Base-by-base conservation (phyloP, 768 basidiomycete species). In the Paxillus involutus region DNA sequence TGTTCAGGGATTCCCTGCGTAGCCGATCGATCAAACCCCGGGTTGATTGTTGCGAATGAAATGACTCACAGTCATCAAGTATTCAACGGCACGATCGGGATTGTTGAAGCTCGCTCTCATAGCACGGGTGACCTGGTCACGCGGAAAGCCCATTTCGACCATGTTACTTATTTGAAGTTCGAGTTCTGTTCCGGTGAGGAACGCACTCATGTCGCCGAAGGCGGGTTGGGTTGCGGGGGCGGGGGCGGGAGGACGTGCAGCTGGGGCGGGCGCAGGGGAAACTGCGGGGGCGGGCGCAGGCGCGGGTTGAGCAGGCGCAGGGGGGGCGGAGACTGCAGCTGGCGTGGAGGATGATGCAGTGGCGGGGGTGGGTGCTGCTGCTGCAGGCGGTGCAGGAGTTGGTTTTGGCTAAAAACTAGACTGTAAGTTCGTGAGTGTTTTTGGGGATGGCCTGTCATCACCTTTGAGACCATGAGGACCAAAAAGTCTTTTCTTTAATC, bases 401-500 rank as follows among this genome's bases (percentile, higher is more conserved):
- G 83, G 73, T 62, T 85, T 88, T 37, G 82, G 85, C 86, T 88
- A 47, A 39, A 50, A 33, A 47, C 45, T 30, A 50, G 50, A 32
- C 5, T 13, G 30, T 12, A 47, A 33, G 51, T 44, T 62, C 24
- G 60, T 13, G 21, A 36, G 11, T 48, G 13, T 39, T 40, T 19
- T 37, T 35, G 21, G 30, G 49, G 49, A n/a, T 17, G 33, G 19
- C 37, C 42, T 75, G 47, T 42, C 35, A 43, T 52, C 58, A 95
- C 95, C 85, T 97, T 98, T 47, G 94, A 84, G 33, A 98, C 91
- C 96, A 98, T 99, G 41, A 99, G 84, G n/a, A 99, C 97, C 56
- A 98, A 76, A 76, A 99, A 99, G 71, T 97, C 77, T 97, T 98
- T 74, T 98, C 96, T 76, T 97, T 95, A 78, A 98, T 91, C 50